Conservation (phyloP, 768 basidiomycete genomes). For the Infundibulicybe gibba region DNA sequence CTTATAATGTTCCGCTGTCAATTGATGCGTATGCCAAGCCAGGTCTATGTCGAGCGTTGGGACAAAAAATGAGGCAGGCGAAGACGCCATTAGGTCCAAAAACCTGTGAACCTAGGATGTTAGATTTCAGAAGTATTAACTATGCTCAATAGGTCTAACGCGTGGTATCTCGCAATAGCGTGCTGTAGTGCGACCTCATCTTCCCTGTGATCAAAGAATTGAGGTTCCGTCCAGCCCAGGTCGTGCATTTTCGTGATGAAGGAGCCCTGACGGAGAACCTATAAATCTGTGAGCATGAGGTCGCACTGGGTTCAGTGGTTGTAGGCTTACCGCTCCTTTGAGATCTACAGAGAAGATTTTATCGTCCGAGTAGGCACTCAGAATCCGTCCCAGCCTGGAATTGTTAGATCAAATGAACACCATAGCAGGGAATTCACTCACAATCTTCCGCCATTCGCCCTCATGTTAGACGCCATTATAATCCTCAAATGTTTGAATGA, state of each 20-base stretch:
- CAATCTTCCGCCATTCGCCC: background rate
- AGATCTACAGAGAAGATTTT: constrained; percentile 12
- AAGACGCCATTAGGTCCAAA: constrained; percentile 42
- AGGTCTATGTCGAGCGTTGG: constrained; percentile 65
- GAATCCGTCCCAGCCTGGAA: too few species aligned
- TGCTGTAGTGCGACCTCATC: constrained; percentile 42
- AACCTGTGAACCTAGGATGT: constrained; percentile 25
- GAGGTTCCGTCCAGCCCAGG: constrained; percentile 38
- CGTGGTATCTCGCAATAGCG: constrained; percentile 54
- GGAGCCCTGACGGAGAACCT: constrained; percentile 12
- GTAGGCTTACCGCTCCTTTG: constrained; percentile 7
- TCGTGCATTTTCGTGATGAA: constrained; percentile 8
- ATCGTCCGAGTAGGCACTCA: too few species aligned
- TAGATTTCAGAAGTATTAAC: background rate
- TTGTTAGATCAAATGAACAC: too few species aligned
- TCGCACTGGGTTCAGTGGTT: background rate
- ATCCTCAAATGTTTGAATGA: too few species aligned
- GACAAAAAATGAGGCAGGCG: constrained; percentile 33
- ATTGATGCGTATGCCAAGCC: constrained; percentile 66
- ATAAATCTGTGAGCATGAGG: background rate
- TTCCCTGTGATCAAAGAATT: constrained; percentile 31
- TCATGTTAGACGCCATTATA: too few species aligned
- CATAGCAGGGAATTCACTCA: constrained; percentile 7
- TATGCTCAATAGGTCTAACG: constrained; percentile 24
- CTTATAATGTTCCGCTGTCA: constrained; percentile 38